Conservation (phyloP, 1,139 yeast species). For the Komagataea norvegica region DNA sequence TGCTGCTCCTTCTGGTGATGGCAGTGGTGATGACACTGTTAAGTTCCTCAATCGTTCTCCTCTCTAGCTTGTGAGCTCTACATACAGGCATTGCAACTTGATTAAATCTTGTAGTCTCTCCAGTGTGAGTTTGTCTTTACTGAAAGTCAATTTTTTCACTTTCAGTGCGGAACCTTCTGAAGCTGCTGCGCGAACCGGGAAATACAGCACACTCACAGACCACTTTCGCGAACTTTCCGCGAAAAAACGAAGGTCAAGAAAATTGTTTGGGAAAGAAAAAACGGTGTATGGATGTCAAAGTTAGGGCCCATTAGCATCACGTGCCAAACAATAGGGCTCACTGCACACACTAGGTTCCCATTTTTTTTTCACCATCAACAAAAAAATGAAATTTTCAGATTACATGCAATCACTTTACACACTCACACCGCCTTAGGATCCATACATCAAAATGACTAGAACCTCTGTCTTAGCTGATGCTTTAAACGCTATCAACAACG, state of each 20-base stretch:
- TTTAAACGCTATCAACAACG: constrained; percentile 97
- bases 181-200: constrained; percentile 5
- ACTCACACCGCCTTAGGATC: neutral
- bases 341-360: neutral
- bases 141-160: constrained; percentile 11
- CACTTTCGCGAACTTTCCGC: too few species aligned
- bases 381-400: constrained; percentile 4
- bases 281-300: constrained; percentile 11
- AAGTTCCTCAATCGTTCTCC: neutral
- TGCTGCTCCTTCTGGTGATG: too few species aligned
- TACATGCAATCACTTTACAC: neutral
- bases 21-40: neutral
- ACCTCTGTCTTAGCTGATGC: constrained; percentile 99
- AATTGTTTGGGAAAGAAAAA: neutral
- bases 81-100: constrained; percentile 29
- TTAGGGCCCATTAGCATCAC: neutral
- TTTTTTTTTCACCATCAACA: neutral
- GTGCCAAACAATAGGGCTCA: constrained; percentile 6
- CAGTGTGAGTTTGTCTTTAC: constrained; percentile 4
- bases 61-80: constrained; percentile 6
- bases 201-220: too few species aligned
- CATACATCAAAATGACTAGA: constrained; percentile 72
- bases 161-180: neutral
- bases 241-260: too few species aligned
- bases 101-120: constrained; percentile 17